Evolutionary conservation across 2,329 filamentous ascomycete species (phyloP), one percentile per base, ranked within the genome.

Genomic region (Fusarium azukiicola): DNA sequence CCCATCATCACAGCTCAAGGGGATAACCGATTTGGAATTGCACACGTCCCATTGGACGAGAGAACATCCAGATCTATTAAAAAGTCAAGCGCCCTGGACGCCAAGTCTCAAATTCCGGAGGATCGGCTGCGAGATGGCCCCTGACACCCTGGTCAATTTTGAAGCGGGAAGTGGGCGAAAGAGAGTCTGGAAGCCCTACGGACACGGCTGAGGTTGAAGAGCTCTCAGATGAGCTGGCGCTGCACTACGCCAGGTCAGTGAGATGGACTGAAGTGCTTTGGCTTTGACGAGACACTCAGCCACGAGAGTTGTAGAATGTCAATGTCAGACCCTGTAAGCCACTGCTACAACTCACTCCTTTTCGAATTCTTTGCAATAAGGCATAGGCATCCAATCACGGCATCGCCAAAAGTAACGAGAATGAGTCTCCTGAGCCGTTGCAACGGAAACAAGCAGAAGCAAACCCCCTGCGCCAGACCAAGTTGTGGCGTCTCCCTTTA

Each of bases 401-500:
- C 2, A 3, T 13, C 21, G 2, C 6, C 21, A 67, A 67, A 67
- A 54, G 56, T 54, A 70, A 70, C 49, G 16, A 46, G 14, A 10
- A 61, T 7, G 40, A 52, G 27, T 36, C 56, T 61, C 67, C 66
- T 68, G 66, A 69, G 50, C 67, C 46, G 63, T 67, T 36, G n/a
- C 64, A 40, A 32, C 64, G 46, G 36, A 61, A 61, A 61, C 54
- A 61, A 61, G 54, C 54, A 61, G n/a, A 19, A 64, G 44, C 17
- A 36, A 14, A 17, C 23, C 67, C 66, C 67, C 32, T 47, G 52
- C 42, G 67, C 50, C 52, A 61, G 16, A 61, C 67, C 67, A 42
- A 69, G 67, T 69, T 69, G 67, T 69, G 67, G 67, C 67, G 67
- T 69, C 67, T 58, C 54, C 40, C 67, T 69, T 50, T 69, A 17